phyloP scores from a whole-genome alignment of 2,329 filamentous ascomycete species.

The Alternaria sp. region DNA sequence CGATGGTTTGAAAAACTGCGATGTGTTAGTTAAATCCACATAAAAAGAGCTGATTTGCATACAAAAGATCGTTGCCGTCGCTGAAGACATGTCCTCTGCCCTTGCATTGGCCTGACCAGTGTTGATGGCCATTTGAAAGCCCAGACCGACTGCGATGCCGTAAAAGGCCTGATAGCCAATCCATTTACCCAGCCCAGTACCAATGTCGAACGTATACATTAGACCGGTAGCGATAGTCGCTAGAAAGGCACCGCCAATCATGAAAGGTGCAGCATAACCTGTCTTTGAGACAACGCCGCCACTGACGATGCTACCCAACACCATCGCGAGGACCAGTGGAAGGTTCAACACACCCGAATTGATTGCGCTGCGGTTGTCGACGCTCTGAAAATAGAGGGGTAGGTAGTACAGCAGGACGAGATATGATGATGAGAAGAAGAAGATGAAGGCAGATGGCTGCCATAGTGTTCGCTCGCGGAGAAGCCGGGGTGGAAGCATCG shows the following conservation, averaged over 20 bases:
- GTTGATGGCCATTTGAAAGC: conserved; percentile 38
- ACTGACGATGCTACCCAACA: conserved; percentile 14
- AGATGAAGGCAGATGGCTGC: conserved; percentile 42
- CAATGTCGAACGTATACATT: conserved; percentile 49
- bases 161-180: conserved; percentile 56
- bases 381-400: conserved; percentile 58
- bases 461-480: conserved; percentile 49
- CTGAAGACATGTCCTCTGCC: conserved; percentile 43
- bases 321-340: conserved; percentile 48
- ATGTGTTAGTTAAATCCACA: background rate
- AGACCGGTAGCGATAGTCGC: conserved; percentile 50
- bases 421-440: conserved; percentile 47
- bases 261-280: conserved; percentile 46
- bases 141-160: conserved; percentile 47
- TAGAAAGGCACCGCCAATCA: conserved; percentile 36
- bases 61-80: conserved; percentile 46
- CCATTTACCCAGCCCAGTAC: conserved; percentile 48
- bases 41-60: background rate
- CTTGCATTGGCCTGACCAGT: conserved; percentile 45
- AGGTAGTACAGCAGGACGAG: conserved; percentile 55
- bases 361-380: conserved; percentile 45
- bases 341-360: conserved; percentile 53
- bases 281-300: conserved; percentile 21
- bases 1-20: conserved; percentile 49
- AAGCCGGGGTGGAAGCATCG: conserved; percentile 49